Evolutionary conservation across 305 asterid genomes (phyloP).

Genomic region (Vinca major): DNA sequence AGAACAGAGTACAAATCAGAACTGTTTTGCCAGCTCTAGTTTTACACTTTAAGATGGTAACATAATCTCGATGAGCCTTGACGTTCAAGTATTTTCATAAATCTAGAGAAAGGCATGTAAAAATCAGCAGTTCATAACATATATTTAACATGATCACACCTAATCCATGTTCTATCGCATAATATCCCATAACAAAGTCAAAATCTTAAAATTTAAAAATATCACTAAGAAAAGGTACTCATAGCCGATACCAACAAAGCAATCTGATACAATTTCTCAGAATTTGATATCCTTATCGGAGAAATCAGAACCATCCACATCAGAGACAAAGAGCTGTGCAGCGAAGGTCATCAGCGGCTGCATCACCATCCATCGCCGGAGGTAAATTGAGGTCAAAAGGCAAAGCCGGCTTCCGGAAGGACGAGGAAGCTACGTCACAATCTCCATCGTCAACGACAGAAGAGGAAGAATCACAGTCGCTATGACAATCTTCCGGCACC

Average conservation of each 20-base stretch:
- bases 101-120: conserved; percentile 19
- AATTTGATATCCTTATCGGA: conserved; percentile 6
- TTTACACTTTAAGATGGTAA: conserved; percentile 21
- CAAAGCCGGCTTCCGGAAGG: conserved; percentile 31
- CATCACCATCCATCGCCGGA: conserved; percentile 40
- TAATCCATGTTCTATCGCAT: conserved; percentile 18
- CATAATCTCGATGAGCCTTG: neutral
- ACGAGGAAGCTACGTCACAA: conserved; percentile 32
- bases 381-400: conserved; percentile 42
- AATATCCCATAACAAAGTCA: conserved; percentile 12
- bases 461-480: conserved; percentile 50
- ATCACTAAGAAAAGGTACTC: conserved; percentile 19
- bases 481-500: conserved; percentile 40
- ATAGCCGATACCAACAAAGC: conserved; percentile 13
- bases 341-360: conserved; percentile 33
- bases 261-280: conserved; percentile 9
- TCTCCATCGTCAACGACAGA: conserved; percentile 38
- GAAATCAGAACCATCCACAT: conserved; percentile 15
- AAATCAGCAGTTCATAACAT: conserved; percentile 15
- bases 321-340: conserved; percentile 61
- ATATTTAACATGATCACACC: conserved; percentile 15
- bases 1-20: conserved; percentile 2
- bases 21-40: conserved; percentile 12
- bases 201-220: conserved; percentile 14
- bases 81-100: conserved; percentile 6